Conservation (phyloP, 1,139 yeast genomes). For the Torulaspora globosa region DNA sequence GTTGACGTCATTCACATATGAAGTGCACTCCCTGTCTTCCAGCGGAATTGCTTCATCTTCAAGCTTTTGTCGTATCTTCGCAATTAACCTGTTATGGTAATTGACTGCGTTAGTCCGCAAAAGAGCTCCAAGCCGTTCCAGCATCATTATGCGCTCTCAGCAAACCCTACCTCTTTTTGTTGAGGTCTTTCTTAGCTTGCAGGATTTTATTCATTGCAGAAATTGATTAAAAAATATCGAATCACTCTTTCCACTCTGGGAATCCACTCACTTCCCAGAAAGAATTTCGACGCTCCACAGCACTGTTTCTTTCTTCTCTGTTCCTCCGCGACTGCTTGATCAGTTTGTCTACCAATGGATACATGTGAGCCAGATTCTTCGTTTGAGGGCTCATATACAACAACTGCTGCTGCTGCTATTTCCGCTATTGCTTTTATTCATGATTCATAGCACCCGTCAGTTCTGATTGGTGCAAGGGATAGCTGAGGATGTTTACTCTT, state of each 20-base stretch:
- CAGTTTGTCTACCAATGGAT: conserved; percentile 23
- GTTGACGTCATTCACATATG: conserved; percentile 21
- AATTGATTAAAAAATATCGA: conserved; percentile 21
- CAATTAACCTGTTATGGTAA: conserved; percentile 17
- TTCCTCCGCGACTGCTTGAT: conserved; percentile 22
- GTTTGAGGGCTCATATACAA: conserved; percentile 31
- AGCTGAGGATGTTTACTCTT: too few relatives aligned
- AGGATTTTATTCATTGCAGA: conserved; percentile 17
- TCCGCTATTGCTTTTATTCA: neutral
- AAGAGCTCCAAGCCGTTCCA: conserved; percentile 22
- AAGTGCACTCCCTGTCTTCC: conserved; percentile 27
- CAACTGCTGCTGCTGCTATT: conserved; percentile 16
- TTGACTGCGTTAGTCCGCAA: conserved; percentile 24
- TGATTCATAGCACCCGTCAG: too few relatives aligned
- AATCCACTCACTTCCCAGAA: conserved; percentile 14
- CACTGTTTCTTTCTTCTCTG: conserved; percentile 23
- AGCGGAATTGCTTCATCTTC: conserved; percentile 17
- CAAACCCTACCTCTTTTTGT: conserved; percentile 17
- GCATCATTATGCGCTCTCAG: conserved; percentile 26
- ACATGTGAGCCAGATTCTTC: conserved; percentile 29
- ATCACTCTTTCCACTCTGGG: conserved; percentile 13
- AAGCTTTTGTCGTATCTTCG: conserved; percentile 16
- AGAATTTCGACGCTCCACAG: conserved; percentile 23
- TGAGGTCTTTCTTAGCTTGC: conserved; percentile 11
- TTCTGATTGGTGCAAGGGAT: too few relatives aligned